Evolutionary conservation across 345 rosid species (phyloP).

Genomic region (Camelina sativa): DNA sequence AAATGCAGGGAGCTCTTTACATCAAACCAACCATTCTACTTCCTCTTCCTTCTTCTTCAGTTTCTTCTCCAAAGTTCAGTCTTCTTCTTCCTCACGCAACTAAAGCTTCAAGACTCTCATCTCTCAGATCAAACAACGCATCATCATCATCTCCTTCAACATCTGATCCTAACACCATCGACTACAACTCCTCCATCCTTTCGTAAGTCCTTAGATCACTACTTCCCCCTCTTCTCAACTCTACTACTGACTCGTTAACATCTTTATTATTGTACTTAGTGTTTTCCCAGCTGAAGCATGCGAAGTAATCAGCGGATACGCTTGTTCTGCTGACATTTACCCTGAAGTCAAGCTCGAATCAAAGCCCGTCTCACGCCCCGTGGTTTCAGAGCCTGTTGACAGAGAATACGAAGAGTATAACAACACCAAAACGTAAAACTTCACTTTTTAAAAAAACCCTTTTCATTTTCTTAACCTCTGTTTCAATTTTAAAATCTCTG

Average conservation of each 20-base stretch:
- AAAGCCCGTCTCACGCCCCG: conserved; percentile 39
- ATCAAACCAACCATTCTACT: conserved; percentile 37
- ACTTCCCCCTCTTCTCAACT: neutral
- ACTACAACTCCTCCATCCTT: conserved; percentile 58
- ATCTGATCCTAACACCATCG: conserved; percentile 50
- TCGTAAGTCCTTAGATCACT: conserved; percentile 46
- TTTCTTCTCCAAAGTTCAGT: conserved; percentile 36
- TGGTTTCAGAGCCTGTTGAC: conserved; percentile 57
- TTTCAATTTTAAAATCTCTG: neutral
- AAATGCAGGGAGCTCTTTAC: conserved; percentile 37
- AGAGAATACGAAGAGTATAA: conserved; percentile 74
- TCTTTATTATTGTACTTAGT: conserved; percentile 40
- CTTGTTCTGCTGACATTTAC: conserved; percentile 65
- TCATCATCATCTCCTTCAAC: conserved; percentile 43
- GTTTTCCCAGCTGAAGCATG: conserved; percentile 91
- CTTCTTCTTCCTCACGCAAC: conserved; percentile 31
- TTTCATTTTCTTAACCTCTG: neutral
- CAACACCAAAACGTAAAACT: conserved; percentile 65
- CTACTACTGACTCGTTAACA: conserved; percentile 3
- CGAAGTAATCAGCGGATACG: conserved; percentile 71
- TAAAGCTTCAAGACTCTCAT: conserved; percentile 36
- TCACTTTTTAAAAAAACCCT: neutral
- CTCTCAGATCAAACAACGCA: conserved; percentile 36
- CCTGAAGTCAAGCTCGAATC: conserved; percentile 71
- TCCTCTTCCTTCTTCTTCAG: conserved; percentile 27